Percentiles rank a stretch among this genome's conserved stretches.
phyloP scores from a whole-genome alignment of 371 early-diverging fungal species.

The Rhizopus stolonifer region DNA sequence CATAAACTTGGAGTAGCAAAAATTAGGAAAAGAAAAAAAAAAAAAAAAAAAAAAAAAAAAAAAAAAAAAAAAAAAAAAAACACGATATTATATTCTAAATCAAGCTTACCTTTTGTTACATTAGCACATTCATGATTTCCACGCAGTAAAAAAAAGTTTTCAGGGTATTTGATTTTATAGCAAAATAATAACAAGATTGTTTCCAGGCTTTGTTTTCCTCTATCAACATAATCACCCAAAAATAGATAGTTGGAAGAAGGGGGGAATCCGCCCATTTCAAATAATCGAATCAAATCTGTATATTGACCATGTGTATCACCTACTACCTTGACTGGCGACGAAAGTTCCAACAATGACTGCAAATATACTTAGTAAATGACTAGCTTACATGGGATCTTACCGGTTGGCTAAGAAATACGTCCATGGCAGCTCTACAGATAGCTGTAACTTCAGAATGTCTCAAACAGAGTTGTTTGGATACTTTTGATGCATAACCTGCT shows the following conservation, averaged over 20 bases:
- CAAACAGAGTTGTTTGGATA: constrained; percentile 71
- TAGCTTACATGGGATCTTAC: no score
- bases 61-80: no score
- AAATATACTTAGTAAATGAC: not conserved
- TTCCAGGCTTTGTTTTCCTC: constrained; percentile 95
- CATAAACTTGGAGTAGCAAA: no score
- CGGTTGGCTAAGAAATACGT: constrained; percentile 94
- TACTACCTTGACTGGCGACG: constrained; percentile 96
- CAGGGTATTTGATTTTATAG: constrained; percentile 96
- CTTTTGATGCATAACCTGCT: constrained; percentile 74
- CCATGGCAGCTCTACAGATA: constrained; percentile 87
- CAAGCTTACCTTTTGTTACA: constrained; percentile 87
- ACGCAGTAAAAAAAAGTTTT: constrained; percentile 94
- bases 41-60: no score
- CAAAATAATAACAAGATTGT: constrained; percentile 92
- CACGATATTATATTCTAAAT: no score
- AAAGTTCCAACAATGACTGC: constrained; percentile 87
- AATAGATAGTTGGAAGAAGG: constrained; percentile 90
- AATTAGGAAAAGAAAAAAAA: no score
- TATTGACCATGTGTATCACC: constrained; percentile 97
- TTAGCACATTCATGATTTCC: constrained; percentile 99
- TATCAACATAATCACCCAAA: constrained; percentile 97
- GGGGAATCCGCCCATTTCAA: constrained; percentile 92
- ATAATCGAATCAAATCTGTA: constrained; percentile 86
- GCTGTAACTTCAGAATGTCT: constrained; percentile 84